A percentile compares a stretch with the other conserved stretches of the same genome.
Evolutionary conservation across 805 yeast genomes (phyloP).

Genomic region (Hanseniaspora taiwanica): DNA sequence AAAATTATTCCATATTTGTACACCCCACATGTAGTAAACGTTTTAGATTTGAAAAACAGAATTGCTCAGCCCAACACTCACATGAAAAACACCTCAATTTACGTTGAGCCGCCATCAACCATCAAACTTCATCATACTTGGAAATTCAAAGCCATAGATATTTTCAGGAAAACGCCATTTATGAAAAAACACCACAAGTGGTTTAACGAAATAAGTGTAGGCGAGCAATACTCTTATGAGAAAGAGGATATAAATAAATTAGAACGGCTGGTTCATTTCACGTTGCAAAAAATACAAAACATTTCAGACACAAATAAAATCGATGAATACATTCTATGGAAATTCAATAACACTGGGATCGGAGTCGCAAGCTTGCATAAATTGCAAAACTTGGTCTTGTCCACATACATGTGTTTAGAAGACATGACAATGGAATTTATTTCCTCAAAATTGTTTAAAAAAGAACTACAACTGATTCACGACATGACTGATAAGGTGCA

Average conservation of each 20-base stretch:
- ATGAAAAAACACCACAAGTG: slow-evolving; percentile 22
- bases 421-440: neutral
- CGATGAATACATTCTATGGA: neutral
- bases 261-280: slow-evolving; percentile 1
- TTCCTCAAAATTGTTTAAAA: neutral
- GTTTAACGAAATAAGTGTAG: slow-evolving; percentile 34
- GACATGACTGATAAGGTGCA: neutral
- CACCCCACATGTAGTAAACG: slow-evolving; percentile 32
- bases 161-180: slow-evolving; percentile 6
- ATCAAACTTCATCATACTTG: neutral
- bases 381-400: neutral
- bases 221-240: slow-evolving; percentile 36
- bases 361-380: no score
- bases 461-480: neutral
- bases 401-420: slow-evolving; percentile 1
- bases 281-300: slow-evolving; percentile 1
- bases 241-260: slow-evolving; percentile 22
- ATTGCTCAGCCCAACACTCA: no score
- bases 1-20: slow-evolving; percentile 46
- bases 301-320: neutral
- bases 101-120: neutral
- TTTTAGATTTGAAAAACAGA: slow-evolving; percentile 21
- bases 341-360: no score
- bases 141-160: slow-evolving; percentile 7
- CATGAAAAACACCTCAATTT: no score